Conservation (phyloP, 1,284 basidiomycete genomes). For the Ceratobasidium sp. region DNA sequence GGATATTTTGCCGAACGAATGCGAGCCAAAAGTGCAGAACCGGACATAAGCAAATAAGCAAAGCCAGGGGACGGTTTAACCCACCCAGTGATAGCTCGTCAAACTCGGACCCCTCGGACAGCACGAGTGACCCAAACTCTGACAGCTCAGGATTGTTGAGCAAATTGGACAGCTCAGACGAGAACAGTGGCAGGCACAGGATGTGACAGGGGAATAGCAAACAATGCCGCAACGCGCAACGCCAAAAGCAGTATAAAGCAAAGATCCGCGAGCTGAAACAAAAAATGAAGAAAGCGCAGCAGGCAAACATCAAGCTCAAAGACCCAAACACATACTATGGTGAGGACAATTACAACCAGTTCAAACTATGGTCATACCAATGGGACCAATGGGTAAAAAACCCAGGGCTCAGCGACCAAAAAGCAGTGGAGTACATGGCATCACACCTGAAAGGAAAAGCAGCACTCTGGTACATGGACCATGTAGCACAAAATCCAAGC, state of each 20-base stretch:
- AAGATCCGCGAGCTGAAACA: background rate
- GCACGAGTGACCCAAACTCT: background rate
- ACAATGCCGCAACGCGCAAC: background rate
- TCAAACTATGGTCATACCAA: constrained; percentile 31
- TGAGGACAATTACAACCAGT: constrained; percentile 2
- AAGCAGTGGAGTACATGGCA: background rate
- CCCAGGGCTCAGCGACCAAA: background rate
- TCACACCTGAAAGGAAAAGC: constrained; percentile 34
- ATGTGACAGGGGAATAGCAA: too few relatives aligned
- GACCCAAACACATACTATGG: constrained; percentile 16
- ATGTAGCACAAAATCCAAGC: background rate
- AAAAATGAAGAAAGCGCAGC: background rate
- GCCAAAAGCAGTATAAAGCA: background rate
- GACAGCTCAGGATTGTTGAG: too few relatives aligned
- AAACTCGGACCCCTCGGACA: background rate
- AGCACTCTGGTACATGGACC: constrained; percentile 22
- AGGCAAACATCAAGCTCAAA: background rate
- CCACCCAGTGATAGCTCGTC: background rate
- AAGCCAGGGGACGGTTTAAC: background rate
- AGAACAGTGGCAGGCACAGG: background rate
- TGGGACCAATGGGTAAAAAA: constrained; percentile 14
- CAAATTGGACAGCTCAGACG: constrained; percentile 17
- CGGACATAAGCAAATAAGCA: background rate
- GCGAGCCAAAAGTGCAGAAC: background rate
- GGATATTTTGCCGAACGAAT: constrained; percentile 16